A percentile compares a stretch with the other conserved stretches of the same genome.
Conservation (phyloP, 2,329 filamentous ascomycete species). For the Chrysoporthe cubensis region DNA sequence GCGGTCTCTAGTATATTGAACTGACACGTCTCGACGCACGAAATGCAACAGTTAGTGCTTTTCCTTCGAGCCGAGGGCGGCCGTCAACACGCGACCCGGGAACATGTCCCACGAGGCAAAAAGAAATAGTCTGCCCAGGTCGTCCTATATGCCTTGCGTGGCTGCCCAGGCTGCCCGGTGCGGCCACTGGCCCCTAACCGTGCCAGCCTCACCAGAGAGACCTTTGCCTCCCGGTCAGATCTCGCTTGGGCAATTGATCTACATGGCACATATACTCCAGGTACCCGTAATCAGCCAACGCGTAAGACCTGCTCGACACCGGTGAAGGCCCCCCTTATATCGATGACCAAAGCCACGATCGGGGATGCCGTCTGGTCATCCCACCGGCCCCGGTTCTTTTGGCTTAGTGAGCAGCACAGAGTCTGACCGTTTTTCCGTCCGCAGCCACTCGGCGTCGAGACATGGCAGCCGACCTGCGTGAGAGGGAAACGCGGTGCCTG, state of each 20-base stretch:
- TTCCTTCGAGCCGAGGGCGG: slow-evolving; percentile 6
- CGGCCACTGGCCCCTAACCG: neutral
- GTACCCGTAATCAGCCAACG: neutral
- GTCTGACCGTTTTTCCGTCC: neutral
- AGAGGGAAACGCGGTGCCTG: no score
- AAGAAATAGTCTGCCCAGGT: neutral
- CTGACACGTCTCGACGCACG: neutral
- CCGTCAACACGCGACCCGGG: neutral
- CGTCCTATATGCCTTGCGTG: neutral
- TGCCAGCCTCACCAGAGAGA: neutral
- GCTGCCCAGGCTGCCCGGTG: neutral
- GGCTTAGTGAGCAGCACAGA: neutral
- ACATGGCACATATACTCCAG: neutral
- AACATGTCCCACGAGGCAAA: neutral
- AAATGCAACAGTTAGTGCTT: slow-evolving; percentile 9
- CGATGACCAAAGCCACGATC: neutral
- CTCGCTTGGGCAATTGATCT: neutral
- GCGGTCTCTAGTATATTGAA: slow-evolving; percentile 13
- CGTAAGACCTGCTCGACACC: slow-evolving; percentile 16
- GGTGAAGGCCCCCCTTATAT: slow-evolving; percentile 6
- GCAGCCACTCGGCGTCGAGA: neutral
- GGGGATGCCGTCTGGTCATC: neutral
- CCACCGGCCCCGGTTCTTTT: neutral
- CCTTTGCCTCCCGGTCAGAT: neutral
- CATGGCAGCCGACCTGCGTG: no score